Conservation (phyloP, 192 early-diverging fungal species). For the Mycoemilia scoparia region DNA sequence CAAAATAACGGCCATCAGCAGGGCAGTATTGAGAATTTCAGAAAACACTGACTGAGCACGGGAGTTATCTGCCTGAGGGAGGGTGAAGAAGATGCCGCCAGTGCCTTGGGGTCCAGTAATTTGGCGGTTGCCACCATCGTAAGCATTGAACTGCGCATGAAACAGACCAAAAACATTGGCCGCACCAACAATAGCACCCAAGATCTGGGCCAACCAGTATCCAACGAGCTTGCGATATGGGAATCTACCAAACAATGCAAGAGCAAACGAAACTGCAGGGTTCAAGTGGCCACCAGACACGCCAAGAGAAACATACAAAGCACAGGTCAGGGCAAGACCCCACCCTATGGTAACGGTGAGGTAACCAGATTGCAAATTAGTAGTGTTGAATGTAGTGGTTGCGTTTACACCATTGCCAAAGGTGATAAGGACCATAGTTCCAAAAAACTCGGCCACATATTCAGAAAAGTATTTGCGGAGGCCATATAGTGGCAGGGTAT, state of each 20-base stretch:
- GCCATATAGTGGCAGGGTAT: conserved; percentile 6
- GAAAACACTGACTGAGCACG: conserved; percentile 34
- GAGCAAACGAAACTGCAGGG: conserved; percentile 52
- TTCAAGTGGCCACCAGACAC: conserved; percentile 61
- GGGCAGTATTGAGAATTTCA: conserved; percentile 48
- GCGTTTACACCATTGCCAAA: conserved; percentile 52
- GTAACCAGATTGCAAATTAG: conserved; percentile 22
- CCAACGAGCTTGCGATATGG: conserved; percentile 44
- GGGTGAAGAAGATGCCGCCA: conserved; percentile 45
- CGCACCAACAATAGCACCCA: conserved; percentile 53
- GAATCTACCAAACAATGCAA: conserved; percentile 47
- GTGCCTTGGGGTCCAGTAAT: conserved; percentile 31
- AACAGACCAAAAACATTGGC: conserved; percentile 47
- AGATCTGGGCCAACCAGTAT: conserved; percentile 44
- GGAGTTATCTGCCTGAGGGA: conserved; percentile 33
- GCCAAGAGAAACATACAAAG: conserved; percentile 39
- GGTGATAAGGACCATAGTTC: conserved; percentile 44
- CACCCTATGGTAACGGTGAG: conserved; percentile 39
- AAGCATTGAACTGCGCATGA: conserved; percentile 35
- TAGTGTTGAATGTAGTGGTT: conserved; percentile 17
- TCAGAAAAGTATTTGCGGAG: conserved; percentile 29
- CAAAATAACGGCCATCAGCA: conserved; percentile 44
- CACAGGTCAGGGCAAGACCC: conserved; percentile 45
- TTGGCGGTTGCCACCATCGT: conserved; percentile 30
- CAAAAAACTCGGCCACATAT: conserved; percentile 56